Conservation (phyloP, 306 rosid genomes). For the Cajanus cajan region DNA sequence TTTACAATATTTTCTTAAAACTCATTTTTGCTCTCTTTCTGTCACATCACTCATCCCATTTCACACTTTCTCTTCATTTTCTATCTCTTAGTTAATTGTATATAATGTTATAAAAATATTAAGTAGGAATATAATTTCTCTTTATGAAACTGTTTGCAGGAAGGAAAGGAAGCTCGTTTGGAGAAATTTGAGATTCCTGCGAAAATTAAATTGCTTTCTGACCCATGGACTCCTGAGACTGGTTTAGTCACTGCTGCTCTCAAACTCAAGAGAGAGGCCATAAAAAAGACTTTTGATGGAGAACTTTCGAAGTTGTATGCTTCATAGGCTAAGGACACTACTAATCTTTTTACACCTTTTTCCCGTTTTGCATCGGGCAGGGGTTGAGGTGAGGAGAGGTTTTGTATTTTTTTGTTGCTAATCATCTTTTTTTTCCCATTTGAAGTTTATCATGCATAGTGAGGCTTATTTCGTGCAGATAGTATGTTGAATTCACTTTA, state of each 20-base stretch:
- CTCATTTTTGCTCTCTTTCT: neutral
- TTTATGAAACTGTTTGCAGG: slow-evolving; percentile 44
- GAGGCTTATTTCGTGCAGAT: slow-evolving; percentile 22
- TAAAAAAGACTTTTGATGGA: slow-evolving; percentile 59
- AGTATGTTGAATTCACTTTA: slow-evolving; percentile 21
- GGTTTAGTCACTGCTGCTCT: slow-evolving; percentile 93
- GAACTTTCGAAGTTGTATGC: slow-evolving; percentile 58
- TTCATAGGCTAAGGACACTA: slow-evolving; percentile 24
- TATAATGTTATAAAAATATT: neutral
- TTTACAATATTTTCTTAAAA: neutral
- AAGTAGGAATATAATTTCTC: neutral
- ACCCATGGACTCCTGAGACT: slow-evolving; percentile 81
- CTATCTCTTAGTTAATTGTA: neutral
- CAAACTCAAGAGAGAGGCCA: slow-evolving; percentile 80
- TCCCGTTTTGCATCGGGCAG: neutral
- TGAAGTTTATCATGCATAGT: slow-evolving; percentile 6
- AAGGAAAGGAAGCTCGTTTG: slow-evolving; percentile 68
- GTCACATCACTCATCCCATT: neutral
- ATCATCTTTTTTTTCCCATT: neutral
- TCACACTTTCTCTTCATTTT: neutral
- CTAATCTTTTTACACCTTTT: neutral
- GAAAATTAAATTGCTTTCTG: slow-evolving; percentile 63
- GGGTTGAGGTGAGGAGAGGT: neutral
- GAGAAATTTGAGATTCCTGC: slow-evolving; percentile 81
- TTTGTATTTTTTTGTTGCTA: slow-evolving; percentile 15